These are phyloP conservation scores for Aspergillus caelatus DNA, from an alignment of 2,329 filamentous ascomycete species.

Conservation along the genomic window DNA sequence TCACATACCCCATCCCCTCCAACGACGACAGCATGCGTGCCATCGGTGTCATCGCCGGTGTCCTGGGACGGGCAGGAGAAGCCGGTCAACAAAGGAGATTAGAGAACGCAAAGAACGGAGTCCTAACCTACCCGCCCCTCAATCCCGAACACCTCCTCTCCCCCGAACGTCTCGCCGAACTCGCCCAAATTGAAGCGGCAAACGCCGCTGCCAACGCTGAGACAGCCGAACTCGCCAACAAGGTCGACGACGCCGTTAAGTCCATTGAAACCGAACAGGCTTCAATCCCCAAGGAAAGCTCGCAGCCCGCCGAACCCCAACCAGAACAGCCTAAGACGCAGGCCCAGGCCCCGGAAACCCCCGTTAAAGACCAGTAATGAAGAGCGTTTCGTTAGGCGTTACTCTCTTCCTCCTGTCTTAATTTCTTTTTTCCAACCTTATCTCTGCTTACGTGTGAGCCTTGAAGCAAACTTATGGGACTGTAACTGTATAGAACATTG, in stretches of 20 bases:
- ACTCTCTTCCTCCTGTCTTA: slow-evolving; percentile 4
- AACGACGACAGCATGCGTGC: slow-evolving; percentile 95
- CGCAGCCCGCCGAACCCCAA: background rate
- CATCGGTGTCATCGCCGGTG: slow-evolving; percentile 78
- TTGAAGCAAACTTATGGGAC: slow-evolving; percentile 16
- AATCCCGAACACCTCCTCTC: slow-evolving; percentile 21
- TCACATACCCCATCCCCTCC: slow-evolving; percentile 93
- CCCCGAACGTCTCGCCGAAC: background rate
- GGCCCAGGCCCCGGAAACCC: slow-evolving; percentile 1
- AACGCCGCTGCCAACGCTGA: background rate
- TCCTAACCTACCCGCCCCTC: slow-evolving; percentile 58
- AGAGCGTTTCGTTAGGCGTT: background rate
- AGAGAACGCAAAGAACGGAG: slow-evolving; percentile 62
- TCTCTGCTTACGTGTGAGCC: slow-evolving; percentile 16
- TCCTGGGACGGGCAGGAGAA: slow-evolving; percentile 82
- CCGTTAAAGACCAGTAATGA: slow-evolving; percentile 4
- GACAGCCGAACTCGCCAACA: background rate
- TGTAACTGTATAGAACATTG: slow-evolving; percentile 41
- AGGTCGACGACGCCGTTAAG: background rate
- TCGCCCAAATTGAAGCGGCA: background rate
- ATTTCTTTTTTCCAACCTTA: slow-evolving; percentile 9
- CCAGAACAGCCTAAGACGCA: background rate
- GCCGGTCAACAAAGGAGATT: slow-evolving; percentile 71
- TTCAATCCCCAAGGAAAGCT: too few species aligned
- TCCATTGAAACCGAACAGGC: background rate